phyloP scores from a whole-genome alignment of 2,329 filamentous ascomycete species.

The Fusarium oxysporum region DNA sequence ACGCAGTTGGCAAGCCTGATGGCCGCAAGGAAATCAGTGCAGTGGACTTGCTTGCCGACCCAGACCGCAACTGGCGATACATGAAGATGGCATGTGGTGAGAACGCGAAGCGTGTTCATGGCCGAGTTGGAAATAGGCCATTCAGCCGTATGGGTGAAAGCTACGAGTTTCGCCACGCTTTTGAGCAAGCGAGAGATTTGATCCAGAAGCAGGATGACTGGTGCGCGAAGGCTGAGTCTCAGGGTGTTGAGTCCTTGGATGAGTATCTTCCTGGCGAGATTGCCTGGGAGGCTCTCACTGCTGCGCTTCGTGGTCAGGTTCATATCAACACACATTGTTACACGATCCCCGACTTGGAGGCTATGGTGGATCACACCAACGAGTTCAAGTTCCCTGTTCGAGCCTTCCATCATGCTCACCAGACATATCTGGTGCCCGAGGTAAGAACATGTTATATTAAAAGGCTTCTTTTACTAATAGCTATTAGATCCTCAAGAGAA shows the following conservation, averaged over 20 bases:
- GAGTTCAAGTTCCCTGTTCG: conserved; percentile 76
- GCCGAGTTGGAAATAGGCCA: conserved; percentile 64
- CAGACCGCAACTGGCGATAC: conserved; percentile 73
- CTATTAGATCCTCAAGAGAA: conserved; percentile 64
- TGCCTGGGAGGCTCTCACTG: conserved; percentile 71
- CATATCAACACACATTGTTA: conserved; percentile 80
- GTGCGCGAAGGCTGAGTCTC: conserved; percentile 67
- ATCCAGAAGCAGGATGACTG: conserved; percentile 74
- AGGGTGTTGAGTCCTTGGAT: conserved; percentile 63
- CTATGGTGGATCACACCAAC: conserved; percentile 76
- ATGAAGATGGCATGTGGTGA: conserved; percentile 84
- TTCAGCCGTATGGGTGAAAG: conserved; percentile 75
- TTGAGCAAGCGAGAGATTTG: conserved; percentile 69
- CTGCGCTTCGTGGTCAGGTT: conserved; percentile 74
- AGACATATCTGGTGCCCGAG: conserved; percentile 74
- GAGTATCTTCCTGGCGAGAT: conserved; percentile 72
- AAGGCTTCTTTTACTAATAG: not conserved
- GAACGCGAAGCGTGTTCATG: conserved; percentile 73
- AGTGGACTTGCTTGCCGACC: conserved; percentile 73
- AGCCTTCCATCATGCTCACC: conserved; percentile 77
- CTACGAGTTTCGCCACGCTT: conserved; percentile 75
- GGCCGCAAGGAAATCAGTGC: conserved; percentile 73
- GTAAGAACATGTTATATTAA: conserved; percentile 47
- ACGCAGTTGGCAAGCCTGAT: conserved; percentile 69
- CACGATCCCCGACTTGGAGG: conserved; percentile 75